Conservation (phyloP, 2,329 filamentous ascomycete genomes). For the Aspergillus bombycis region DNA sequence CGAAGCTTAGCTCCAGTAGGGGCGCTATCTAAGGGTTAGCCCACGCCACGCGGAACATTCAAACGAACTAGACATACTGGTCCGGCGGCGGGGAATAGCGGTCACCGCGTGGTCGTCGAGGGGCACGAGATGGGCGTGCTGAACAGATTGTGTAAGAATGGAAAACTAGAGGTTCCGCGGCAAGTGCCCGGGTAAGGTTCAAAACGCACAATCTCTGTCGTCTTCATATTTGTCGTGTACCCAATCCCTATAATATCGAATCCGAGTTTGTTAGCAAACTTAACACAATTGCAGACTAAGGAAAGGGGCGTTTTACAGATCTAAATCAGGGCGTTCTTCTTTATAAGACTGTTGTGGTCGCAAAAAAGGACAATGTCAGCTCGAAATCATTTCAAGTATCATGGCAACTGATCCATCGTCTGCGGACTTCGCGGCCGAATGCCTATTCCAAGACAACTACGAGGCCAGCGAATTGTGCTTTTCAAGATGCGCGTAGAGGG, state of each 20-base stretch:
- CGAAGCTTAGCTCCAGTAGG: constrained; percentile 70
- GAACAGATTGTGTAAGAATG: constrained; percentile 17
- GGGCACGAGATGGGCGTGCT: constrained; percentile 49
- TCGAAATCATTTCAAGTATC: constrained; percentile 42
- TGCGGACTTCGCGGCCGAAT: constrained; percentile 30
- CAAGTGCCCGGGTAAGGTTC: background rate
- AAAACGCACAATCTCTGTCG: constrained; percentile 57
- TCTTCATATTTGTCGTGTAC: constrained; percentile 90
- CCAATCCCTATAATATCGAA: constrained; percentile 71
- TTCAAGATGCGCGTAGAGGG: constrained; percentile 44
- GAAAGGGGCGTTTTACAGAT: constrained; percentile 39
- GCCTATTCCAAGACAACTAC: constrained; percentile 28
- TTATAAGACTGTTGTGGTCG: constrained; percentile 48
- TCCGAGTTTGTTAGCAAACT: constrained; percentile 2
- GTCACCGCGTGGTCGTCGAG: constrained; percentile 40
- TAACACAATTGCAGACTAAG: background rate
- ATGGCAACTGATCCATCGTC: constrained; percentile 38
- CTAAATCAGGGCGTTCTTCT: constrained; percentile 50
- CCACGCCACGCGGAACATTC: background rate
- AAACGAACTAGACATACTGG: constrained; percentile 32
- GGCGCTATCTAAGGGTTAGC: constrained; percentile 45
- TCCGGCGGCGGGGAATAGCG: constrained; percentile 41
- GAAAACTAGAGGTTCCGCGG: constrained; percentile 9
- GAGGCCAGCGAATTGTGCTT: constrained; percentile 32
- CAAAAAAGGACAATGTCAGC: constrained; percentile 48